Evolutionary conservation across 805 yeast species (phyloP), one percentile per base, ranked within the genome.

Genomic region (Nakazawaea sp.): DNA sequence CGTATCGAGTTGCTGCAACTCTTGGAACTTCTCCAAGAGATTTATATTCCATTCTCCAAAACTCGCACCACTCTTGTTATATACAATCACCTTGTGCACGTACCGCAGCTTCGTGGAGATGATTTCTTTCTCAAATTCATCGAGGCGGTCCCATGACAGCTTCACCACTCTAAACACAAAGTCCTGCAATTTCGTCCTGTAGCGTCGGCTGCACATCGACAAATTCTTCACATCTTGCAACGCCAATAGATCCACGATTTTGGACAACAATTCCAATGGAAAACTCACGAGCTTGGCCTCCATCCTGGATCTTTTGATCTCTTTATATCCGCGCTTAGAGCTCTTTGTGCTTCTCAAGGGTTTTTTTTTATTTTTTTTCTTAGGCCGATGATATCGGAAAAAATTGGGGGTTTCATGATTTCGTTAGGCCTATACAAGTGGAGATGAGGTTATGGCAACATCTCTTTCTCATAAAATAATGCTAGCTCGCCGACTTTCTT

Each of bases 401-500:
- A 23, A 23, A 9, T 12, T 23, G 26, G 26, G 26, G 9, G 9
- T 10, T 23, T 10, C 9, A 23, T 12, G 11, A 23, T 23, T 23
- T 23, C 12, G 11, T n/a, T n/a, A n/a, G n/a, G n/a, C n/a, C n/a
- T n/a, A n/a, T n/a, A n/a, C n/a, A n/a, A n/a, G n/a, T n/a, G n/a
- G n/a, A n/a, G n/a, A n/a, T n/a, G n/a, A n/a, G n/a, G n/a, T n/a
- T n/a, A n/a, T n/a, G n/a, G 10, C 29, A 27, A 27, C 37, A 33
- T 30, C 38, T 73, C 56, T 43, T 71, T 74, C 47, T 74, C 80
- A 43, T 66, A 74, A 41, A 72, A 52, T 44, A 51, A 55, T 4
- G 78, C 70, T 38, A 74, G 53, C 44, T 70, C 65, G 13, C 77
- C 66, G 8, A 74, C 79, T 46, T 70, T 73, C 19, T 76, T 52